Percentiles rank a stretch among this genome's conserved stretches.
Evolutionary conservation across 2,329 filamentous ascomycete species (phyloP).

Genomic region (Intubia oerlemansii): DNA sequence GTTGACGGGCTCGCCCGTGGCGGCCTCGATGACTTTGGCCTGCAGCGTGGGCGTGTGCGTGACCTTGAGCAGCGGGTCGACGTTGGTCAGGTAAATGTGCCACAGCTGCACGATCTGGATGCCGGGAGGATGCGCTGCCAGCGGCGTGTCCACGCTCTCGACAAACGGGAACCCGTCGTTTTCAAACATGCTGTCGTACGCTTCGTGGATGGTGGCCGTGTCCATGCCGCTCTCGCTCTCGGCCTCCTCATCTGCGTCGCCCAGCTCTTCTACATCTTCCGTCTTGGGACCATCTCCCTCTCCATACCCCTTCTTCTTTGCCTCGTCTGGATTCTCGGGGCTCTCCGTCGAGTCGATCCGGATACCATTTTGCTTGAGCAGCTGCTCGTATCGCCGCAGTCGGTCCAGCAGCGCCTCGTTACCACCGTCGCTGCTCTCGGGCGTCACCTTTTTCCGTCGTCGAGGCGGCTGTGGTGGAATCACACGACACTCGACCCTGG

Average conservation of each 20-base stretch:
- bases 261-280: too few species aligned
- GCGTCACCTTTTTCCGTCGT: conserved; percentile 22
- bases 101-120: conserved; percentile 29
- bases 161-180: conserved; percentile 13
- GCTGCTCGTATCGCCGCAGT: conserved; percentile 30
- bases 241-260: conserved; percentile 34
- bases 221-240: too few species aligned
- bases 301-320: too few species aligned
- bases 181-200: conserved; percentile 33
- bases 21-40: conserved; percentile 26
- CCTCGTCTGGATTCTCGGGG: too few species aligned
- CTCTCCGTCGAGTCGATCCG: conserved; percentile 28
- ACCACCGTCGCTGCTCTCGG: too few species aligned
- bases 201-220: conserved; percentile 33
- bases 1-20: conserved; percentile 17
- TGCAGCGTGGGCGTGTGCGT: conserved; percentile 34
- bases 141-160: conserved; percentile 18
- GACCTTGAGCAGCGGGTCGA: conserved; percentile 36
- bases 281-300: too few species aligned
- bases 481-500: conserved; percentile 3
- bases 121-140: conserved; percentile 51
- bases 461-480: conserved; percentile 16
- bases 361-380: conserved; percentile 33
- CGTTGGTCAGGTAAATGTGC: conserved; percentile 35
- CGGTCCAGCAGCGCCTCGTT: conserved; percentile 37